phyloP scores from a whole-genome alignment of 345 rosid species.

The Acer negundo region DNA sequence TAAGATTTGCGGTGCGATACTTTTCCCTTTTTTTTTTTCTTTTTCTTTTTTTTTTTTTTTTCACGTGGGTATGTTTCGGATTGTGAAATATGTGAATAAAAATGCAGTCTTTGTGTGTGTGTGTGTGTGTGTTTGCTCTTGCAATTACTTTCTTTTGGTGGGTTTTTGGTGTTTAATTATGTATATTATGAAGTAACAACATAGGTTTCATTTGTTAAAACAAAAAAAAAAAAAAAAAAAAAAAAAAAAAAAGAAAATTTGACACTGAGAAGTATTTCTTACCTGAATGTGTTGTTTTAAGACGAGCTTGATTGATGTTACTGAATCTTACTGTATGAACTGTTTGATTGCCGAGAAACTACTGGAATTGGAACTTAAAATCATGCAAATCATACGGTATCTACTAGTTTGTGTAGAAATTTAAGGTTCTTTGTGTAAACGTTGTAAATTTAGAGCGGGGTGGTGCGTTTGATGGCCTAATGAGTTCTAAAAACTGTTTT shows the following conservation, averaged over 20 bases:
- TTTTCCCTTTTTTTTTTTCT: background rate
- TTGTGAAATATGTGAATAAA: background rate
- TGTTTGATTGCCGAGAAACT: constrained; percentile 10
- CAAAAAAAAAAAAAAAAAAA: background rate
- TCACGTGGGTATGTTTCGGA: background rate
- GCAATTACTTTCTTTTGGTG: background rate
- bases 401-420: background rate
- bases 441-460: background rate
- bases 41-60: background rate
- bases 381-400: background rate
- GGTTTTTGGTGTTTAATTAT: background rate
- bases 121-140: background rate
- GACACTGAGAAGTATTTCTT: background rate
- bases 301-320: too few relatives aligned
- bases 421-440: background rate
- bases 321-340: background rate
- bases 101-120: background rate
- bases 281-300: background rate
- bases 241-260: background rate
- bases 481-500: background rate
- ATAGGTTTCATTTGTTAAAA: background rate
- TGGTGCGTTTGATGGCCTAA: background rate
- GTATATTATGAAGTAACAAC: background rate
- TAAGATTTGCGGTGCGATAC: constrained; percentile 77
- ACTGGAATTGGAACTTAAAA: background rate